Evolutionary conservation across 805 yeast species (phyloP), one percentile per base, ranked within the genome.

Genomic region (Candida yuanshanica): DNA sequence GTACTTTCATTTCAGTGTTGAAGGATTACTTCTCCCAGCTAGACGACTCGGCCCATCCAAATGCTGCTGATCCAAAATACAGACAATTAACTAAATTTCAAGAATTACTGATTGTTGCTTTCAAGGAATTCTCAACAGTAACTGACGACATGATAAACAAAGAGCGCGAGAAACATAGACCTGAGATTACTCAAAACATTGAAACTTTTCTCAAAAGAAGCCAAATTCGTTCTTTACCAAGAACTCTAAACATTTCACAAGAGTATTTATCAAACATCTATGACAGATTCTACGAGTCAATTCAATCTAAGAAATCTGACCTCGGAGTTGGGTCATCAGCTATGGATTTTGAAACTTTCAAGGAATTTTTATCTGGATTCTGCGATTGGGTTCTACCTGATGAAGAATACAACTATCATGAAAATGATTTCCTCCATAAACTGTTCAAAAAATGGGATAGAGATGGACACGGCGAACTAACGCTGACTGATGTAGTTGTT

Each of bases 171-270:
- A 83, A 74, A 56, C 81, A 77, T 59, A 80, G 89, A 60, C 79
- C 81, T 50, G 77, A 81, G 35, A 91, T 93, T 34, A 79, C 85
- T 55, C 85, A 76, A 52, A 91, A 93, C 41, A 88, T 91, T 46
- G 95, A 93, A 50, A 72, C 80, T 1, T 91, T 91, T 66, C 95
- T 93, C 26, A 93, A 91, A 62, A 73, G 96, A 43, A 87, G 97
- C 0, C 96, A 93, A 60, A 60, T 93, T 32, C 72, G 99, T 50
- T 90, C 88, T 60, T 66, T 91, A 41, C 91, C 95, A 26, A 81
- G 82, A 56, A 77, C 86, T 1, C 72, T 70, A 20, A 76, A 83
- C 55, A 63, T 91, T 25, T 59, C 70, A 4, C 68, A 63, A 20
- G 79, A 70, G 0, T 77, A 85, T 29, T 50, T 88, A 14, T 77